Percentiles rank a stretch among this genome's conserved stretches.
These are phyloP conservation scores for Solanum chilense DNA, from an alignment of 257 asterid species.

Conservation along the genomic window DNA sequence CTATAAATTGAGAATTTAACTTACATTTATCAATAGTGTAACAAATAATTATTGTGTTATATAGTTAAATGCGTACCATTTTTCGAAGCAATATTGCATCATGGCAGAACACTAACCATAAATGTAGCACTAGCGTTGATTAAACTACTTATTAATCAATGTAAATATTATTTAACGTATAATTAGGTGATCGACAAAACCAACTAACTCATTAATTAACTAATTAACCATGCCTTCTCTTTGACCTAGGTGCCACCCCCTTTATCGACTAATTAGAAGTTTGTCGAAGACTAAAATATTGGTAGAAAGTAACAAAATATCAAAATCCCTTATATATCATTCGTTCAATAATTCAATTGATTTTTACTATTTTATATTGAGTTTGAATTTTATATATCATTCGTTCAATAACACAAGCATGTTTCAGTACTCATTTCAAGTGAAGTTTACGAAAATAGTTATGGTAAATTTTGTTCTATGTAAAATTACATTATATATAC, in stretches of 20 bases:
- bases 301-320: neutral
- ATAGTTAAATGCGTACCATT: slow-evolving; percentile 3
- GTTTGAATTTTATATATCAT: too few relatives aligned
- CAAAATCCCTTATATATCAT: too few relatives aligned
- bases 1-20: neutral
- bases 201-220: neutral
- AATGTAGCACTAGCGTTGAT: slow-evolving; percentile 22
- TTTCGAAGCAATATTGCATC: slow-evolving; percentile 34
- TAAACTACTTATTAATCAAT: neutral
- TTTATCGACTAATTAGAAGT: neutral
- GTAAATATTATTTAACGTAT: neutral
- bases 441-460: too few relatives aligned
- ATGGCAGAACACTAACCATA: slow-evolving; percentile 26
- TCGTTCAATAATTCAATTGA: too few relatives aligned
- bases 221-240: neutral
- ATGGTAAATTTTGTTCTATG: too few relatives aligned
- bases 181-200: neutral
- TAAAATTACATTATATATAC: too few relatives aligned
- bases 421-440: too few relatives aligned
- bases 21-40: neutral
- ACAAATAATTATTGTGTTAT: neutral
- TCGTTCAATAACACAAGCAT: too few relatives aligned
- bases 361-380: too few relatives aligned
- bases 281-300: neutral
- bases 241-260: slow-evolving; percentile 38